Percentiles rank a stretch among this genome's conserved stretches.
Conservation (phyloP, 1,284 basidiomycete genomes). For the Trametes hirsuta region DNA sequence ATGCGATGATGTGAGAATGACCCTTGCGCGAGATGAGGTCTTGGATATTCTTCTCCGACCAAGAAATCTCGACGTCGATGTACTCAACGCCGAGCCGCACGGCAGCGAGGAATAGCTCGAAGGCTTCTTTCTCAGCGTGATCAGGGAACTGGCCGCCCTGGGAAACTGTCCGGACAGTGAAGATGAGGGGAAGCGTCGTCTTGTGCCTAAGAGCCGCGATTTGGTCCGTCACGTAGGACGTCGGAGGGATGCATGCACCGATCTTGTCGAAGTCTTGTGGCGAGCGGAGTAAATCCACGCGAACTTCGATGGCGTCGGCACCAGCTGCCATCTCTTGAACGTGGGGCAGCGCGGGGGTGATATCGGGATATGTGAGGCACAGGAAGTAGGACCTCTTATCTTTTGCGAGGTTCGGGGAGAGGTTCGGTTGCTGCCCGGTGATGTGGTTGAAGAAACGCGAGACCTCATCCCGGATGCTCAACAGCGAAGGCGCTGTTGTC, state of each 20-base stretch:
- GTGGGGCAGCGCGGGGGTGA: conserved; percentile 70
- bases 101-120: conserved; percentile 80
- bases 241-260: conserved; percentile 66
- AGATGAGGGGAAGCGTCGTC: conserved; percentile 87
- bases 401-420: conserved; percentile 58
- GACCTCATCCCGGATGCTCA: conserved; percentile 50
- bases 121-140: conserved; percentile 71
- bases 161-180: conserved; percentile 85
- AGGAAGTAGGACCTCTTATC: conserved; percentile 87
- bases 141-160: conserved; percentile 96
- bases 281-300: conserved; percentile 86
- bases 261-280: conserved; percentile 47
- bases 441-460: conserved; percentile 88
- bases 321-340: conserved; percentile 82
- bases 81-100: conserved; percentile 90
- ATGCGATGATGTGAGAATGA: conserved; percentile 82
- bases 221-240: conserved; percentile 81
- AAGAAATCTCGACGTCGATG: conserved; percentile 88
- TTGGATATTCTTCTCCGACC: conserved; percentile 66
- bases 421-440: conserved; percentile 74
- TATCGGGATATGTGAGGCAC: conserved; percentile 89
- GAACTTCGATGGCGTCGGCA: conserved; percentile 90
- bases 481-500: conserved; percentile 17
- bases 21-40: conserved; percentile 71
- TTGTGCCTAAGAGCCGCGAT: conserved; percentile 79